These are phyloP conservation scores for Teunomyces gatunensis DNA, from an alignment of 805 yeast species.

Conservation along the genomic window DNA sequence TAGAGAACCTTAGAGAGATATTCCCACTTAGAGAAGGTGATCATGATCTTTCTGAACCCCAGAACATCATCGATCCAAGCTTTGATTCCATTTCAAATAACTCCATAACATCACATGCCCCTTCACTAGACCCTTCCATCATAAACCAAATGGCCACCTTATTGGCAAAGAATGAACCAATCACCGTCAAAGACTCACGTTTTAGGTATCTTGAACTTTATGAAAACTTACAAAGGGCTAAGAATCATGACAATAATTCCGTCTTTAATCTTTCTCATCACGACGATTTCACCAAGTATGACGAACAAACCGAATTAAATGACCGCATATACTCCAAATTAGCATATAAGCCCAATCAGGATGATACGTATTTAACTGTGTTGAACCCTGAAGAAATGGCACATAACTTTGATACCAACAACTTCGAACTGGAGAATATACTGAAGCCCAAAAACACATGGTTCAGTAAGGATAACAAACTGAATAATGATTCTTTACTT, in stretches of 20 bases:
- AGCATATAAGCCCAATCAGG: constrained; percentile 8
- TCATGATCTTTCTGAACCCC: constrained; percentile 10
- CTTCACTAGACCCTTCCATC: constrained; percentile 24
- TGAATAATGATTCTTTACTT: constrained; percentile 3
- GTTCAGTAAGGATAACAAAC: not conserved
- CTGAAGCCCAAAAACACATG: constrained; percentile 1
- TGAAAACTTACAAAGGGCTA: constrained; percentile 14
- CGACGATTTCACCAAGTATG: constrained; percentile 34
- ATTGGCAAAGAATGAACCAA: constrained; percentile 1
- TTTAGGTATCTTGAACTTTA: constrained; percentile 28
- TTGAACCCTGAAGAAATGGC: constrained; percentile 25
- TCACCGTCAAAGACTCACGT: constrained; percentile 13
- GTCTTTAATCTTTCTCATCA: constrained; percentile 29
- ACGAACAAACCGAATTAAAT: constrained; percentile 33
- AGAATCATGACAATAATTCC: constrained; percentile 8
- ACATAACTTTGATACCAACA: constrained; percentile 22
- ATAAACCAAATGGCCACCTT: constrained; percentile 17
- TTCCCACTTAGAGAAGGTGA: constrained; percentile 3
- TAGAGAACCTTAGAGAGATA: not conserved
- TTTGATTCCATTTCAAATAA: constrained; percentile 19
- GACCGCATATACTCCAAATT: constrained; percentile 25
- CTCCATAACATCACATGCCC: not conserved
- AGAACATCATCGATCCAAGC: constrained; percentile 14
- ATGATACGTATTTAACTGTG: constrained; percentile 25
- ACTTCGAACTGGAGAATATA: not conserved